These are phyloP conservation scores for Boletus eberwhitei DNA, from an alignment of 768 basidiomycete genomes.

Conservation along the genomic window DNA sequence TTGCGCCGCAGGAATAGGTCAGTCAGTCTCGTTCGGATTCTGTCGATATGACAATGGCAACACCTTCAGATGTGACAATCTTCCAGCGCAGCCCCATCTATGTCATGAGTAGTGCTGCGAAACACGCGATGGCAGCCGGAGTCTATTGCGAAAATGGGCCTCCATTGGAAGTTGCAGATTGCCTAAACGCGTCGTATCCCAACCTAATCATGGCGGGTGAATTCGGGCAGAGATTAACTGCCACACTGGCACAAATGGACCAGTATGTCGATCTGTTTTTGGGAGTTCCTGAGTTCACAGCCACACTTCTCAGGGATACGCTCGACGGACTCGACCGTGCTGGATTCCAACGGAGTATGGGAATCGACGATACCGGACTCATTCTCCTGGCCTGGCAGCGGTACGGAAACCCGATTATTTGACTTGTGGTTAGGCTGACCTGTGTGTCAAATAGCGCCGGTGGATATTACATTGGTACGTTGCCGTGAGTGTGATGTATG, in stretches of 20 bases:
- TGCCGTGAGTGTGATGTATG: too few relatives aligned
- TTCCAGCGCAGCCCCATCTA: conserved; percentile 6
- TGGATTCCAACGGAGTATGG: conserved; percentile 20
- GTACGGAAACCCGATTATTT: conserved; percentile 3
- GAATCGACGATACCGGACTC: conserved; percentile 34
- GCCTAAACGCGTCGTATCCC: conserved; percentile 1
- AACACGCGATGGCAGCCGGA: not conserved
- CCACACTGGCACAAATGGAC: not conserved
- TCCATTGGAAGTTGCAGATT: conserved; percentile 3
- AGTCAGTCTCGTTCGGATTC: not conserved
- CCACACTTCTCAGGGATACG: not conserved
- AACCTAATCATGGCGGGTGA: not conserved
- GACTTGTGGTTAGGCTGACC: not conserved
- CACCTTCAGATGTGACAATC: not conserved
- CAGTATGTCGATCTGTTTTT: not conserved
- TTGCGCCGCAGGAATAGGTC: not conserved
- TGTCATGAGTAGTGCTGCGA: conserved; percentile 2
- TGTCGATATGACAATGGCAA: not conserved
- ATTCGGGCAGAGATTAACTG: conserved; percentile 3
- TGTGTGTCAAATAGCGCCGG: conserved; percentile 27
- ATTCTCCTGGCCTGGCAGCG: conserved; percentile 10
- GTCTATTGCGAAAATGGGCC: conserved; percentile 5
- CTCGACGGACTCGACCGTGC: conserved; percentile 3
- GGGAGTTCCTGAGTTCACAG: not conserved
- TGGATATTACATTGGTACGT: conserved; percentile 37